Conservation (phyloP, 2,329 filamentous ascomycete genomes). For the Alternaria gansuensis region DNA sequence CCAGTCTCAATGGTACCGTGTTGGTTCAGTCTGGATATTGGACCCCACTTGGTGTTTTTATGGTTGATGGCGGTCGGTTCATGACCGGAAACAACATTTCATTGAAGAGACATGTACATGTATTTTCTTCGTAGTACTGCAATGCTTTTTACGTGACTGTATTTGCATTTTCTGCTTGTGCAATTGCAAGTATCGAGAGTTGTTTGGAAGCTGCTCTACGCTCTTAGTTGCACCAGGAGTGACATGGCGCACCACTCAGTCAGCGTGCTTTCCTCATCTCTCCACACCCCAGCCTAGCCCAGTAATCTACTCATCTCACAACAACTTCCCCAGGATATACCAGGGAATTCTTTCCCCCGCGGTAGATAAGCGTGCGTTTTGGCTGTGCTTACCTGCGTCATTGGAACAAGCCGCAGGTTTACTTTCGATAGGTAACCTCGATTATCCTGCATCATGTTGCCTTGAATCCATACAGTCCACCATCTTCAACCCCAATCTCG, state of each 20-base stretch:
- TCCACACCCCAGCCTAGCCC: constrained; percentile 10
- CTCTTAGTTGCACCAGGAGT: not conserved
- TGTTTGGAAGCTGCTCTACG: not conserved
- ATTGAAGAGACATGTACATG: constrained; percentile 4
- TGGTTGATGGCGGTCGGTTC: not conserved
- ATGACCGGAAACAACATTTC: constrained; percentile 1
- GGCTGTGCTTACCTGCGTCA: constrained; percentile 17
- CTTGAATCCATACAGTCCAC: not conserved
- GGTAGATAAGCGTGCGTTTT: constrained; percentile 25
- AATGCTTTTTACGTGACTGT: not conserved
- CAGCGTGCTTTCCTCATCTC: constrained; percentile 35
- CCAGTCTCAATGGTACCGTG: constrained; percentile 7
- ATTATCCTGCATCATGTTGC: not conserved
- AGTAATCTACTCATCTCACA: constrained; percentile 17
- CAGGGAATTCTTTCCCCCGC: constrained; percentile 16
- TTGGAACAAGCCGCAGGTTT: constrained; percentile 6
- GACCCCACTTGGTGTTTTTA: constrained; percentile 9
- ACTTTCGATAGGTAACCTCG: not conserved
- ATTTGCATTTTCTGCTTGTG: not conserved
- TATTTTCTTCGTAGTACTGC: constrained; percentile 4
- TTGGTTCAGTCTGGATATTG: constrained; percentile 31
- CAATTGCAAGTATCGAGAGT: not conserved
- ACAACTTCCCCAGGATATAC: constrained; percentile 19
- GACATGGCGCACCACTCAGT: constrained; percentile 17
- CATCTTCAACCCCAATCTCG: not conserved